Evolutionary conservation across 345 rosid species (phyloP).

Genomic region (Brassica juncea): DNA sequence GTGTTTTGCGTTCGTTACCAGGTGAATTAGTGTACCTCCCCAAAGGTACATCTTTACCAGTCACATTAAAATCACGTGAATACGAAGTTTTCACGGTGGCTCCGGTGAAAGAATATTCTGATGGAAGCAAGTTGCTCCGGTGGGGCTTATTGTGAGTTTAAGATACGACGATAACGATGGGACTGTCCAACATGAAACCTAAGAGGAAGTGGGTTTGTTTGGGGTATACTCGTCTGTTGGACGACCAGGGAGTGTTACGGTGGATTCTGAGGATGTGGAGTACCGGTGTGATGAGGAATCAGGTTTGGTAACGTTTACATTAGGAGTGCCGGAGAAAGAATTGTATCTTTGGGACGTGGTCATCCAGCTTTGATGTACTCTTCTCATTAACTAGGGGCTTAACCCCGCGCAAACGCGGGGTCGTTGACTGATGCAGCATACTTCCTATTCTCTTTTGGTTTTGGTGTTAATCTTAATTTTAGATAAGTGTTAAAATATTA

Average conservation of each 20-base stretch:
- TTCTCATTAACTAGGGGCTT: too few species aligned
- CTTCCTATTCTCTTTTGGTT: too few species aligned
- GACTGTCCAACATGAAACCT: not conserved
- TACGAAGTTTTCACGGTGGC: not conserved
- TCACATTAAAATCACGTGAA: not conserved
- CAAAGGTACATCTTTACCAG: not conserved
- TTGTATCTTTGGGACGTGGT: slow-evolving; percentile 31
- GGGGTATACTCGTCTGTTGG: slow-evolving; percentile 6
- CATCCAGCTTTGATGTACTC: not conserved
- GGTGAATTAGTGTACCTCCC: slow-evolving; percentile 1
- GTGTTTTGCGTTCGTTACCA: not conserved
- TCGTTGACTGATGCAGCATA: too few species aligned
- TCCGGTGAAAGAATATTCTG: not conserved
- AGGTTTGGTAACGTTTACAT: slow-evolving; percentile 50
- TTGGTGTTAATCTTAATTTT: too few species aligned
- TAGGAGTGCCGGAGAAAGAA: slow-evolving; percentile 51
- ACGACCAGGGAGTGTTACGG: slow-evolving; percentile 54
- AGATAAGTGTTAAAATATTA: too few species aligned
- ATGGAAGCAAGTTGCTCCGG: not conserved
- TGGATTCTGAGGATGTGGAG: slow-evolving; percentile 51
- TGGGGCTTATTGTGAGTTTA: slow-evolving; percentile 1
- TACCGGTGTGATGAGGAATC: slow-evolving; percentile 46
- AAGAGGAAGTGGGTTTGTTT: not conserved
- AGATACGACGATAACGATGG: not conserved
- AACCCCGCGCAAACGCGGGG: too few species aligned